phyloP scores from a whole-genome alignment of 2,329 filamentous ascomycete species.

The Incumbomyces lentus region DNA sequence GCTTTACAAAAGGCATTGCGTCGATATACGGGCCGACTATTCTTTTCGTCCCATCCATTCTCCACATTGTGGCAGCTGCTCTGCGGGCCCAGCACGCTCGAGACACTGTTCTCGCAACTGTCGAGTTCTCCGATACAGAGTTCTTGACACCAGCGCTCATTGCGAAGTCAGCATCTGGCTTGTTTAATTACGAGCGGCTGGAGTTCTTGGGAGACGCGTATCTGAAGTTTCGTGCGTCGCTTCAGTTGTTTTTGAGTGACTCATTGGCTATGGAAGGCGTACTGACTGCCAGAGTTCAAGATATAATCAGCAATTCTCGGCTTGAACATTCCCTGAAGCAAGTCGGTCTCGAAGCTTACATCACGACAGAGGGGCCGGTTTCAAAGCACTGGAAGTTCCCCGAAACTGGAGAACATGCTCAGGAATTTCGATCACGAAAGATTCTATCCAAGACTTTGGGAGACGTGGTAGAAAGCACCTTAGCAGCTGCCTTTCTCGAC shows the following conservation, averaged over 20 bases:
- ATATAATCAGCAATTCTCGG: constrained; percentile 63
- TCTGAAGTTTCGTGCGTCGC: constrained; percentile 61
- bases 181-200: constrained; percentile 62
- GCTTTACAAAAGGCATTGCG: neutral
- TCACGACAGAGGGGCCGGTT: constrained; percentile 58
- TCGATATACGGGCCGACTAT: constrained; percentile 11
- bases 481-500: constrained; percentile 63
- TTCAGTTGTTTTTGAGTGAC: constrained; percentile 53
- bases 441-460: constrained; percentile 72
- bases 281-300: constrained; percentile 57
- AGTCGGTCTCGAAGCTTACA: constrained; percentile 59
- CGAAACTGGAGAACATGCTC: neutral
- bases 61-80: constrained; percentile 14
- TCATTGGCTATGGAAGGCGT: constrained; percentile 65
- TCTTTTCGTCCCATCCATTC: constrained; percentile 17
- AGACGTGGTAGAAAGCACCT: constrained; percentile 76
- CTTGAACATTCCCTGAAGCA: constrained; percentile 56
- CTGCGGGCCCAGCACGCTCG: constrained; percentile 12
- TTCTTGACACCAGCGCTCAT: neutral
- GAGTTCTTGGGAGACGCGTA: constrained; percentile 82
- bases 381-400: constrained; percentile 55
- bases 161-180: constrained; percentile 2
- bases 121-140: constrained; percentile 5
- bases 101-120: constrained; percentile 8
- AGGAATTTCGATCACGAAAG: constrained; percentile 23